Evolutionary conservation across 176 grass and related monocot genomes (phyloP), one percentile per base, ranked within the genome.

Genomic region (Microstegium vimineum): DNA sequence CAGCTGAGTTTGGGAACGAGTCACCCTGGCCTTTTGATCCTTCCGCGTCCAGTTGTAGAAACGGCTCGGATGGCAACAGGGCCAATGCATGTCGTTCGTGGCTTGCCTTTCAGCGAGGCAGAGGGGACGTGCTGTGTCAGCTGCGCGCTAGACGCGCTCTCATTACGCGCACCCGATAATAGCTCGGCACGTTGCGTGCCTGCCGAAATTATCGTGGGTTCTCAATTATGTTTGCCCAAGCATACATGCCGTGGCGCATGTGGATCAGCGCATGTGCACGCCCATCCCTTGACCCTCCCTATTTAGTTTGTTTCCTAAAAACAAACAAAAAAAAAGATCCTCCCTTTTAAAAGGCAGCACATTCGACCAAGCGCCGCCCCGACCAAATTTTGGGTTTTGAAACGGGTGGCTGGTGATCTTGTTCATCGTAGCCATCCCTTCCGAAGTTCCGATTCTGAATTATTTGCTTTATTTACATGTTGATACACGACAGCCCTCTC

Each of bases 41-140:
- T 64, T 26, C 41, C 40, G 36, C 36, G 17, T 8, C 45, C 49
- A 54, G 49, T 10, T 51, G 66, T 41, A 43, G 23, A 41, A 33
- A 61, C 28, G 31, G 62, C 27, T 47, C 71, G 31, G 60, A 69
- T 28, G 33, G 27, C 33, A 83, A 83, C n/a, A n/a, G 8, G 20
- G 37, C 42, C 20, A 54, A 15, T 16, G 42, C 54, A 59, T n/a
- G 54, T 9, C 40, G 40, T 15, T 9, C 52, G 52, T 72, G 41
- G 66, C 52, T 22, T 32, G 80, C 34, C 74, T 88, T 62, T 56
- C 37, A 43, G 74, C 25, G 66, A 83, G 11, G 2, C 57, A 57
- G 76, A 88, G 74, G 27, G 80, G 37, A 8, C 16, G 13, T 38
- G 15, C 4, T 33, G 16, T 11, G 43, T 46, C 82, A 76, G 33